These are phyloP conservation scores for Xylaria arbuscula DNA, from an alignment of 2,329 filamentous ascomycete genomes.

Conservation along the genomic window DNA sequence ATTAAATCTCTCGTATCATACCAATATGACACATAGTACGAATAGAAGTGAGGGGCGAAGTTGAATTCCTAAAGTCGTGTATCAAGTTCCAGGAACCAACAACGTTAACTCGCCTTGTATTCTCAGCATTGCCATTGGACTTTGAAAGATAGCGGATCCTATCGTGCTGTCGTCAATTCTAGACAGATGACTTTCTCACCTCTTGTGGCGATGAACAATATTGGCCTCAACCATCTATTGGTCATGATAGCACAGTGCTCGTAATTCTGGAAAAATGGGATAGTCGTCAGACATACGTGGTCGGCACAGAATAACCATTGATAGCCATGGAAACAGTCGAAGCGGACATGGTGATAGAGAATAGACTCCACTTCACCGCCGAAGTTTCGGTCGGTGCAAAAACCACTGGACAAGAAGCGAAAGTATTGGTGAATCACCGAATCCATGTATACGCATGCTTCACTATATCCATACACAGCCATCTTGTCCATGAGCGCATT, in stretches of 20 bases:
- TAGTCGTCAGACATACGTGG: background rate
- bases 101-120: constrained; percentile 17
- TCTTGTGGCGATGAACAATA: background rate
- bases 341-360: constrained; percentile 1
- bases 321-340: background rate
- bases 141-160: background rate
- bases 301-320: constrained; percentile 1
- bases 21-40: background rate
- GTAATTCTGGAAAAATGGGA: background rate
- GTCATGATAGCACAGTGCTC: background rate
- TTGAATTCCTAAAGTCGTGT: background rate
- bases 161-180: background rate
- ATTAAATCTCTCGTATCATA: background rate
- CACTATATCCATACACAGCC: constrained; percentile 16
- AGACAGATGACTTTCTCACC: background rate
- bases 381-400: constrained; percentile 17
- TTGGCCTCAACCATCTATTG: constrained; percentile 25
- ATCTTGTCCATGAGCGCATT: background rate
- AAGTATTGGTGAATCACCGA: background rate
- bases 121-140: constrained; percentile 20
- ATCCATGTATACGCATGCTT: background rate
- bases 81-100: constrained; percentile 5
- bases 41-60: background rate
- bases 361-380: background rate
- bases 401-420: background rate